Evolutionary conservation across 176 grass and related monocot species (phyloP).

Genomic region (Puya raimondii): DNA sequence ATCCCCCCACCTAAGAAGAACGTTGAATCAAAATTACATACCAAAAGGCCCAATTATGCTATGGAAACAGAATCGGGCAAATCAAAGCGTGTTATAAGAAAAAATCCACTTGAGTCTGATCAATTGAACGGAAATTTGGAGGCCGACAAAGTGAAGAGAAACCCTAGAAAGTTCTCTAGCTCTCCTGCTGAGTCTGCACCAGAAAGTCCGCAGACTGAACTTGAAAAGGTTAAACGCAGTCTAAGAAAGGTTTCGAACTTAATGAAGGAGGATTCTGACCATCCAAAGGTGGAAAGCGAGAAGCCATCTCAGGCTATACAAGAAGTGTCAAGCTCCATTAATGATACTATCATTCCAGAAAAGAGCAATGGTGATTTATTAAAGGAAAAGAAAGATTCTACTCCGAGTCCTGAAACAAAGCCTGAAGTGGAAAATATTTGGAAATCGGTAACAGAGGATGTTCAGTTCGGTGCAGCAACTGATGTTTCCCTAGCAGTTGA

Average conservation of each 20-base stretch:
- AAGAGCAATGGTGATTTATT: slow-evolving; percentile 24
- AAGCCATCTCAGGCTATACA: slow-evolving; percentile 19
- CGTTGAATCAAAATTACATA: slow-evolving; percentile 34
- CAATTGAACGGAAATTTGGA: slow-evolving; percentile 35
- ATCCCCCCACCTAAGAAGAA: slow-evolving; percentile 41
- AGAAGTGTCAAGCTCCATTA: slow-evolving; percentile 20
- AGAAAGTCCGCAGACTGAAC: slow-evolving; percentile 68
- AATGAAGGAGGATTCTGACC: slow-evolving; percentile 29
- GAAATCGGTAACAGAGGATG: slow-evolving; percentile 25
- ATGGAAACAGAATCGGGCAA: background rate
- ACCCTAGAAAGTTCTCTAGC: slow-evolving; percentile 37
- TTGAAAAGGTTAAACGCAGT: slow-evolving; percentile 89
- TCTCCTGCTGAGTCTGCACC: slow-evolving; percentile 39
- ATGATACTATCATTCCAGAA: slow-evolving; percentile 21
- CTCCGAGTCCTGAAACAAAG: slow-evolving; percentile 37
- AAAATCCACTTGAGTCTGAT: slow-evolving; percentile 26
- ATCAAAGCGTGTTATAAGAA: background rate
- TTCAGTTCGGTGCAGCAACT: slow-evolving; percentile 22
- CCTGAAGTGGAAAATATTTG: slow-evolving; percentile 31
- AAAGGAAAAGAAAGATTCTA: slow-evolving; percentile 30
- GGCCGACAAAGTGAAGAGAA: slow-evolving; percentile 60
- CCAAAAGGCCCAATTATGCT: slow-evolving; percentile 15
- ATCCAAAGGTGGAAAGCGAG: slow-evolving; percentile 32
- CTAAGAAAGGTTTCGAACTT: slow-evolving; percentile 78
- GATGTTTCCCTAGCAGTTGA: slow-evolving; percentile 28